phyloP scores from a whole-genome alignment of 208 protist species.

The Trypanosoma mega region DNA sequence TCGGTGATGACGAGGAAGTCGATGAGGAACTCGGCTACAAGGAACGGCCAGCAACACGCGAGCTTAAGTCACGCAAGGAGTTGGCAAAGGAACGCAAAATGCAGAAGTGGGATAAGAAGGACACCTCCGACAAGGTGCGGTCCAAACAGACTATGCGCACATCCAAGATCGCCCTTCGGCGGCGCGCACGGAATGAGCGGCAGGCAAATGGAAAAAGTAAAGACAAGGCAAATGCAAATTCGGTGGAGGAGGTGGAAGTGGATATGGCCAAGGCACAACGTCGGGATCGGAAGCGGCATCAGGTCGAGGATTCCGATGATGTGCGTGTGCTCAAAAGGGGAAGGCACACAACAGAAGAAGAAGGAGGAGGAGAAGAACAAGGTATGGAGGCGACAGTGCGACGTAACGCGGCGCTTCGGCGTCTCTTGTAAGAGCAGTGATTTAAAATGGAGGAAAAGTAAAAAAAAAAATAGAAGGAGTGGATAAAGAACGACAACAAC shows the following conservation, averaged over 20 bases:
- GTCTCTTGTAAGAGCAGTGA: slow-evolving; percentile 5
- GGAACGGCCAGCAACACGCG: slow-evolving; percentile 64
- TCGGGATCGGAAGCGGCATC: slow-evolving; percentile 31
- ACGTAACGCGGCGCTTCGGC: slow-evolving; percentile 21
- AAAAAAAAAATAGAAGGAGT: not conserved
- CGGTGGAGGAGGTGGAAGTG: slow-evolving; percentile 42
- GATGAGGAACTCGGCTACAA: slow-evolving; percentile 86
- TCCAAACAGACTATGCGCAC: slow-evolving; percentile 85
- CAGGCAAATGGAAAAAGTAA: slow-evolving; percentile 25
- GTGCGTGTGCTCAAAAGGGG: slow-evolving; percentile 37
- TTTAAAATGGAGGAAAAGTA: not conserved
- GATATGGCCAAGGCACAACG: slow-evolving; percentile 37
- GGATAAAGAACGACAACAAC: not conserved
- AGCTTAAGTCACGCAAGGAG: slow-evolving; percentile 77
- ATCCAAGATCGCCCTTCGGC: slow-evolving; percentile 60
- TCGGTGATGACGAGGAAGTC: slow-evolving; percentile 75
- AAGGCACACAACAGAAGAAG: not conserved
- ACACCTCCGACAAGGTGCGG: slow-evolving; percentile 83
- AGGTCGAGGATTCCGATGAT: slow-evolving; percentile 42
- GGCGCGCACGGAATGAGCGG: slow-evolving; percentile 32
- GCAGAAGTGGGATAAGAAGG: slow-evolving; percentile 90
- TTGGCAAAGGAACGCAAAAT: slow-evolving; percentile 72
- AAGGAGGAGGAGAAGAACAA: not conserved
- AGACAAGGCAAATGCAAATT: not conserved
- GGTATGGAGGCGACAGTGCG: not conserved